Evolutionary conservation across 345 rosid genomes (phyloP), one percentile per base, ranked within the genome.

Genomic region (Citrus glauca): DNA sequence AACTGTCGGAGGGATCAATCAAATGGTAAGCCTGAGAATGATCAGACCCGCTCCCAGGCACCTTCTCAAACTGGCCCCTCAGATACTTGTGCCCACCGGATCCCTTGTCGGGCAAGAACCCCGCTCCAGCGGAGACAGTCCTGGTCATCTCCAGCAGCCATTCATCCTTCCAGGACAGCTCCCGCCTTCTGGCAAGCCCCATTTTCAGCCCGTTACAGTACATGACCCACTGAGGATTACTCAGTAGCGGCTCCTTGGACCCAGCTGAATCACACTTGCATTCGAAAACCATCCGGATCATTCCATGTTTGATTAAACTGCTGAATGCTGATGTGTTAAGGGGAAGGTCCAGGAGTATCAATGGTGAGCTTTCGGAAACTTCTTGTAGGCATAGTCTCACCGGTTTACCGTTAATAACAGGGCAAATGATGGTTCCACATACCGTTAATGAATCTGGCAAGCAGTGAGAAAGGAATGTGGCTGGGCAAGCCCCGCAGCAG

Each of bases 51-150:
- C 50, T 45, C 17, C 50, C 82, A 11, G 33, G 63, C 9, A n/a
- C 60, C 28, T 40, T 32, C 76, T 81, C 79, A 50, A 81, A 84
- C 71, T 84, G 81, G 3, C 81, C 84, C 48, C 82, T 81, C 69
- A 84, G 32, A 69, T 81, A 78, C 76, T 78, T 84, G 50, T 27
- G 55, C 37, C 76, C 75, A 20, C 75, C 77, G 3, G 71, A 8
- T 50, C 75, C 78, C 66, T 65, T 61, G 2, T 61, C 74, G 1
- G 60, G 76, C 73, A 76, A 22, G 19, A 78, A 19, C 66, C 84
- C 84, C 2, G 76, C 82, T 4, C 82, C 87, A n/a, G 82, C 19
- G 0, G 79, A 67, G 53, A 84, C 79, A 20, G 73, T 27, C 53
- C 33, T 48, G 66, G 77, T 56, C 81, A 37, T 79, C 76, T 72